Base-by-base conservation (phyloP, 768 basidiomycete genomes). In the Auricularia heimuer region DNA sequence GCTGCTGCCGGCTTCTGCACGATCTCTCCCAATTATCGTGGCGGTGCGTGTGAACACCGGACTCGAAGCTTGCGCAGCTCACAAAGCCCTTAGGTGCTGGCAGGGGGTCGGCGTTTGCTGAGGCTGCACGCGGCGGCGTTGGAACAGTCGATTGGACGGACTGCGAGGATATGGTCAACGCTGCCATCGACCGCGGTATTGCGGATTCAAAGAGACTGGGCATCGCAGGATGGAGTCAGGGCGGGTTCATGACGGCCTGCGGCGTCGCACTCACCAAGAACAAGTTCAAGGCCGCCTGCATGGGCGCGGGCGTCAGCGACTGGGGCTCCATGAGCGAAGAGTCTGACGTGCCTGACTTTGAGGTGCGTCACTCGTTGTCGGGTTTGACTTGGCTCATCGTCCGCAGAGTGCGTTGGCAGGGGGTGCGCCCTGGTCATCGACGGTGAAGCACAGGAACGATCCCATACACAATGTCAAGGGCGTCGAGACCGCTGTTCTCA, bases 91-190 rank as follows among this genome's bases (percentile, higher is more conserved):
- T 21, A 68, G 67, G 67, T 42, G 14, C 54, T 16, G 67, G 67
- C 18, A n/a, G 65, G n/a, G 67, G 67, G 3, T 35, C 62, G n/a
- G 62, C 21, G 6, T 68, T 68, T 34, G 67, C 67, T 3, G 42
- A 61, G 54, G 39, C 65, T 1, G 63, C 62, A n/a, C 44, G 65
- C 47, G 33, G 62, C 42, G 54, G 63, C 12, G 58, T 68, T 51
- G 67, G 67, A 37, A 64, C 67, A 33, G 51, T 62, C 21, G 67
- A 68, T 37, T 68, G 67, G 67, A 65, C 67, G 8, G 67, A 68
- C 60, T 63, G 62, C n/a, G 62, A 68, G 33, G 65, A 56, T 16
- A 63, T 68, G 65, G 39, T 68, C 4, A 39, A 68, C 21, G 62
- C 65, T 36, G 67, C 67, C 33, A 35, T 68, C 47, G 60, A 56